These are phyloP conservation scores for Harringtonia lauricola DNA, from an alignment of 2,329 filamentous ascomycete species.

Conservation along the genomic window DNA sequence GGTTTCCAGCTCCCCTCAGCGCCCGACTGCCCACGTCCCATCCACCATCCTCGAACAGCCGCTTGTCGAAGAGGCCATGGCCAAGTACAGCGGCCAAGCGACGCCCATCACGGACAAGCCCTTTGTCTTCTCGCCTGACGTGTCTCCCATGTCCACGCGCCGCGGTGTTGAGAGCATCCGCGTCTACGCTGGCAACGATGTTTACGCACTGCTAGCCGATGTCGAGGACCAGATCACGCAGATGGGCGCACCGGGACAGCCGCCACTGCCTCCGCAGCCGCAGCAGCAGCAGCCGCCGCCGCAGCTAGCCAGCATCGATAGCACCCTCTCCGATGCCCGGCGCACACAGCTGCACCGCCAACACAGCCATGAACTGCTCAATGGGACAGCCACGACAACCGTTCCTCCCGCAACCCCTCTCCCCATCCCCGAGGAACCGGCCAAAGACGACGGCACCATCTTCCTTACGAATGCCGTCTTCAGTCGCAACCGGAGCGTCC, in stretches of 20 bases:
- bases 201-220: constrained; percentile 55
- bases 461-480: constrained; percentile 41
- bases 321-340: constrained; percentile 21
- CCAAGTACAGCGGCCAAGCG: constrained; percentile 10
- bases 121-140: constrained; percentile 5
- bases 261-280: background rate
- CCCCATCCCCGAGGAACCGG: constrained; percentile 1
- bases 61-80: constrained; percentile 30
- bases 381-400: constrained; percentile 14
- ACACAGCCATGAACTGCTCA: constrained; percentile 40
- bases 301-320: constrained; percentile 11
- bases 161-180: constrained; percentile 52
- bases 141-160: constrained; percentile 14
- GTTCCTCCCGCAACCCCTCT: constrained; percentile 15
- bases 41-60: constrained; percentile 45
- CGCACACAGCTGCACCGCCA: constrained; percentile 33
- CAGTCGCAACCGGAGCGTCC: constrained; percentile 20
- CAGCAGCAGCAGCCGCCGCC: background rate
- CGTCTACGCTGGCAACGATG: constrained; percentile 56
- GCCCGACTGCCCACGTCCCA: constrained; percentile 37
- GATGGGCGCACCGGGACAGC: constrained; percentile 21
- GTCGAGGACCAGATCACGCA: constrained; percentile 50
- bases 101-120: constrained; percentile 8
- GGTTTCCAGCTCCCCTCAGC: constrained; percentile 32
- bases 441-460: constrained; percentile 18